Conservation (phyloP, 768 basidiomycete genomes). For the Leucosporidium creatinivorum region DNA sequence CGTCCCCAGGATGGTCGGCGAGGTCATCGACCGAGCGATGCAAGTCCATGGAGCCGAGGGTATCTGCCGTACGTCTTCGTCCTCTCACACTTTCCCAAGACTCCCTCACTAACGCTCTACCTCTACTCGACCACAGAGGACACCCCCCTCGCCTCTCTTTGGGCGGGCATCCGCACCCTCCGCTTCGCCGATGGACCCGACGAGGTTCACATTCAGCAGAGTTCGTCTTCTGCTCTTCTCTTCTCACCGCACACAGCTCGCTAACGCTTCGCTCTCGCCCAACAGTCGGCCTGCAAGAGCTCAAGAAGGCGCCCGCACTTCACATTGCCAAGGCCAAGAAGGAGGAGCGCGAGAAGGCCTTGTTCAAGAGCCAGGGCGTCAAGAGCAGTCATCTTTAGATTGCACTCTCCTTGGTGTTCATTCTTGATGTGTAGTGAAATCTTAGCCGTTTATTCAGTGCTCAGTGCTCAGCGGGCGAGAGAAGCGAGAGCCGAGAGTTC, state of each 20-base stretch:
- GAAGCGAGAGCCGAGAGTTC: too few species aligned
- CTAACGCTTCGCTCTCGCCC: constrained; percentile 13
- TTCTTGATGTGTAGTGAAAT: background rate
- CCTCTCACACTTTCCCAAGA: background rate
- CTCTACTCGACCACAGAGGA: constrained; percentile 52
- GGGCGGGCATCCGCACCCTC: constrained; percentile 75
- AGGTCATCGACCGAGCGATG: constrained; percentile 88
- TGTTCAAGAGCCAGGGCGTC: constrained; percentile 10
- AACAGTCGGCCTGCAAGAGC: constrained; percentile 69
- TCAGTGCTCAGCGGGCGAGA: too few species aligned
- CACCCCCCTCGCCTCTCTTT: constrained; percentile 66
- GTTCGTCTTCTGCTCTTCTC: constrained; percentile 40
- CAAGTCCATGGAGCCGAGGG: constrained; percentile 97
- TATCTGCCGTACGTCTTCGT: constrained; percentile 41
- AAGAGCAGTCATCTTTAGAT: constrained; percentile 9
- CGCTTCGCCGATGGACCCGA: constrained; percentile 64
- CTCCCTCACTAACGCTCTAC: background rate
- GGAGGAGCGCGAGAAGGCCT: constrained; percentile 1
- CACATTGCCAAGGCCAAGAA: constrained; percentile 14
- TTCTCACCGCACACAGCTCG: constrained; percentile 35
- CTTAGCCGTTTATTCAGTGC: background rate
- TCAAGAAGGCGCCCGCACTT: constrained; percentile 65
- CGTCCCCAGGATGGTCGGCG: constrained; percentile 81
- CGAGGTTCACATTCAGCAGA: constrained; percentile 35
- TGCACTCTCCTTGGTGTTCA: background rate